These are phyloP conservation scores for Thamnidium elegans DNA, from an alignment of 192 early-diverging fungal genomes.

Conservation along the genomic window DNA sequence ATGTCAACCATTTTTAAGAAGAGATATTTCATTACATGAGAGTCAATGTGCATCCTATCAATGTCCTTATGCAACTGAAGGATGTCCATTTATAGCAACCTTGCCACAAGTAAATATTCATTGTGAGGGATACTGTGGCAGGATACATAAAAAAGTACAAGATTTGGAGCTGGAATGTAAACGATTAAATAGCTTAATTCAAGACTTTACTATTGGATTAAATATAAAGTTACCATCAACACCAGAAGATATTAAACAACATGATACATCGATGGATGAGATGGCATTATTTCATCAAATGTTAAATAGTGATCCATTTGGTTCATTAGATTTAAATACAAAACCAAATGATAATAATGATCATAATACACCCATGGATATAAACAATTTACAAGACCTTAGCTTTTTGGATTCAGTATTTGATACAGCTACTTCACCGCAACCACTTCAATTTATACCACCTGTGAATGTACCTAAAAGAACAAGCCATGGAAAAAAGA, in stretches of 20 bases:
- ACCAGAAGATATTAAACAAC: not conserved
- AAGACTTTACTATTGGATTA: not conserved
- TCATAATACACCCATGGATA: not conserved
- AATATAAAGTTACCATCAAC: constrained; percentile 7
- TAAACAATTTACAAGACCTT: not conserved
- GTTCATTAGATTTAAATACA: not conserved
- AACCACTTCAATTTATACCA: not conserved
- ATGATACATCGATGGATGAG: constrained; percentile 8
- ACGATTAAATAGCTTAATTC: constrained; percentile 18
- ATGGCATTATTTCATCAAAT: constrained; percentile 19
- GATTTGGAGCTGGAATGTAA: constrained; percentile 24
- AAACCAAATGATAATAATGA: not conserved
- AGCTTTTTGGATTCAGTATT: not conserved
- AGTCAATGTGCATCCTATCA: constrained; percentile 28
- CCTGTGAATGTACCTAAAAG: constrained; percentile 17
- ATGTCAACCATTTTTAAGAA: constrained; percentile 29
- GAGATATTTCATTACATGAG: constrained; percentile 24
- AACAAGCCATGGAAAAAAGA: constrained; percentile 17
- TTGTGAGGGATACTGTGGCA: constrained; percentile 31
- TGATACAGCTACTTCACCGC: not conserved
- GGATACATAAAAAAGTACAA: constrained; percentile 22
- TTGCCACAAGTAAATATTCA: constrained; percentile 20
- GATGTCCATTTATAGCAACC: constrained; percentile 33
- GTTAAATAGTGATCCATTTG: constrained; percentile 17
- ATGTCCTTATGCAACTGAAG: constrained; percentile 28